These are phyloP conservation scores for Biscogniauxia marginata DNA, from an alignment of 2,329 filamentous ascomycete species.

Conservation along the genomic window DNA sequence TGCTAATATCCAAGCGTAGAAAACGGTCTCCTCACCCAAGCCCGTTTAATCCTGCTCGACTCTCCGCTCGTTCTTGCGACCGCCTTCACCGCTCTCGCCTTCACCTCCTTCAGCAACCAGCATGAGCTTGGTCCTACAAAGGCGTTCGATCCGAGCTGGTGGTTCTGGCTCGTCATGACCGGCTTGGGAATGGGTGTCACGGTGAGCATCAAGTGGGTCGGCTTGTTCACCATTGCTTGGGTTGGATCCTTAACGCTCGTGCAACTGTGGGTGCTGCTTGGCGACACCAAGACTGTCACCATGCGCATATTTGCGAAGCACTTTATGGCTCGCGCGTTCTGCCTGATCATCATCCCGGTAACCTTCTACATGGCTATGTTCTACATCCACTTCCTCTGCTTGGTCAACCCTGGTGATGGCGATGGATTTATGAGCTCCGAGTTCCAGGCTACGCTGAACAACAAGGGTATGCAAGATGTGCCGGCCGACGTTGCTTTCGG, in stretches of 20 bases:
- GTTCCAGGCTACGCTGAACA: constrained; percentile 96
- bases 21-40: constrained; percentile 93
- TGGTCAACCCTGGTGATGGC: constrained; percentile 92
- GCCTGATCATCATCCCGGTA: constrained; percentile 82
- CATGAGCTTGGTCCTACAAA: constrained; percentile 88
- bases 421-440: constrained; percentile 99
- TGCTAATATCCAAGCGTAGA: constrained; percentile 54
- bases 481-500: constrained; percentile 89
- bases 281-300: constrained; percentile 82
- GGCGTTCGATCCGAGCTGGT: constrained; percentile 89
- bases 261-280: constrained; percentile 93
- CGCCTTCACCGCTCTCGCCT: constrained; percentile 84
- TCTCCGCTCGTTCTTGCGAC: constrained; percentile 93
- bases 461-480: constrained; percentile 93
- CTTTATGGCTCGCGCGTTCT: constrained; percentile 86
- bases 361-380: constrained; percentile 98
- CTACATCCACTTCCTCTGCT: constrained; percentile 89
- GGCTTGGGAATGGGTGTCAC: constrained; percentile 88
- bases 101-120: constrained; percentile 92
- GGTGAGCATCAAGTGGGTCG: constrained; percentile 97
- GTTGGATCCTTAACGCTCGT: constrained; percentile 86
- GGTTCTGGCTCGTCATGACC: constrained; percentile 92
- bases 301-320: constrained; percentile 89
- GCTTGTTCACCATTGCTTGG: constrained; percentile 98
- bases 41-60: constrained; percentile 91